Evolutionary conservation across 805 yeast genomes (phyloP).

Genomic region (Limtongia smithiae): DNA sequence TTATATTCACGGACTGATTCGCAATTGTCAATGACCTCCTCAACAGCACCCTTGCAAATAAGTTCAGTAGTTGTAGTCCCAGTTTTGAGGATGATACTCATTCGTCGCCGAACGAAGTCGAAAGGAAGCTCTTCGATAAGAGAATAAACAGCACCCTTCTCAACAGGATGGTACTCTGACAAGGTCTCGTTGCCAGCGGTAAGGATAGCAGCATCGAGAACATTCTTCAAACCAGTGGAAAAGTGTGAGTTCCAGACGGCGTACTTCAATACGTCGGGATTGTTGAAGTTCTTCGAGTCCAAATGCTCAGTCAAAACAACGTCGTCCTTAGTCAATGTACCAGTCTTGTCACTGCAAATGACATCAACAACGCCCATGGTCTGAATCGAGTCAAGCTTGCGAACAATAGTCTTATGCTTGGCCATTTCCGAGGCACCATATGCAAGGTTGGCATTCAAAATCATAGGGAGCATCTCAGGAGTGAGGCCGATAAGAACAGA

Average conservation of each 20-base stretch:
- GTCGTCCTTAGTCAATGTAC: conserved; percentile 43
- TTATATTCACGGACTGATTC: conserved; percentile 17
- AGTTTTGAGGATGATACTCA: conserved; percentile 24
- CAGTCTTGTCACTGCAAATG: conserved; percentile 51
- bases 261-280: conserved; percentile 18
- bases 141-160: conserved; percentile 16
- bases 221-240: conserved; percentile 26
- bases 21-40: conserved; percentile 26
- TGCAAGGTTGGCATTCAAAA: conserved; percentile 28
- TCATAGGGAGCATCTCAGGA: conserved; percentile 30
- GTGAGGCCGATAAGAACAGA: conserved; percentile 28
- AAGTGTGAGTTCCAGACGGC: conserved; percentile 24
- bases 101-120: conserved; percentile 28
- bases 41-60: conserved; percentile 29
- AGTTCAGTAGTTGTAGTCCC: conserved; percentile 9
- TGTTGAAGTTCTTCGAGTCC: conserved; percentile 18
- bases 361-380: conserved; percentile 58
- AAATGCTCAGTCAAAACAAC: conserved; percentile 25
- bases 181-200: conserved; percentile 18
- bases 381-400: conserved; percentile 34
- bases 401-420: conserved; percentile 28
- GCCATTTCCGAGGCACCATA: conserved; percentile 30
- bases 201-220: conserved; percentile 24
- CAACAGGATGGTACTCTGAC: conserved; percentile 7
- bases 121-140: conserved; percentile 27